These are phyloP conservation scores for Dendrobium catenatum DNA, from an alignment of 106 monocot genomes.

Conservation along the genomic window DNA sequence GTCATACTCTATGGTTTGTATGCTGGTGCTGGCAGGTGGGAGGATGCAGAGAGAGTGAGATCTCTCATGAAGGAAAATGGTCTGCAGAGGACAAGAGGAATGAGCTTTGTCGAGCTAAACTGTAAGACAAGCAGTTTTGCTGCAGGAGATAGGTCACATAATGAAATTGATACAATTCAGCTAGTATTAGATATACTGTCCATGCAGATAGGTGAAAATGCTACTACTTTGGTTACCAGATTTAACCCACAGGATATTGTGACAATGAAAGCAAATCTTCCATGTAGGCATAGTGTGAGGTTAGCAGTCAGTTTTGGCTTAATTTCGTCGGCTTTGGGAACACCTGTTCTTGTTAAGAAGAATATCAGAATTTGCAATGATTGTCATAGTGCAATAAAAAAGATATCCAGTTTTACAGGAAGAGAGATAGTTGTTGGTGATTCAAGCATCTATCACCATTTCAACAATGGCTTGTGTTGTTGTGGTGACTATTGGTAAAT, in stretches of 20 bases:
- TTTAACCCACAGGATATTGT: slow-evolving; percentile 3
- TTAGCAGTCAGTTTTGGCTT: slow-evolving; percentile 56
- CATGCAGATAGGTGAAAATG: slow-evolving; percentile 33
- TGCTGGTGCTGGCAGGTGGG: slow-evolving; percentile 52
- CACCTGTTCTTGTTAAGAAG: slow-evolving; percentile 65
- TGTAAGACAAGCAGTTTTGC: slow-evolving; percentile 36
- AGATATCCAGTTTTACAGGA: slow-evolving; percentile 43
- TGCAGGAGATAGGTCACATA: slow-evolving; percentile 56
- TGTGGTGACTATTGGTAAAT: slow-evolving; percentile 92
- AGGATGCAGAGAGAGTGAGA: slow-evolving; percentile 45
- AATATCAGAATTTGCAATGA: slow-evolving; percentile 72
- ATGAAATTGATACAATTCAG: slow-evolving; percentile 28
- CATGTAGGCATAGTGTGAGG: slow-evolving; percentile 54
- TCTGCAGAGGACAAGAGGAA: slow-evolving; percentile 32
- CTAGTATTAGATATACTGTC: slow-evolving; percentile 50
- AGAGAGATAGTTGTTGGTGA: slow-evolving; percentile 70
- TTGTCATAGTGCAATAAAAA: slow-evolving; percentile 69
- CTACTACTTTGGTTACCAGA: not conserved
- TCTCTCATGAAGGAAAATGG: slow-evolving; percentile 50
- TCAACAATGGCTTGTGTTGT: slow-evolving; percentile 58
- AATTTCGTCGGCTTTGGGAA: slow-evolving; percentile 60
- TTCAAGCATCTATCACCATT: slow-evolving; percentile 71
- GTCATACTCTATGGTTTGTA: slow-evolving; percentile 63
- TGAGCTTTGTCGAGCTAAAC: slow-evolving; percentile 40
- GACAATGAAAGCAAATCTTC: slow-evolving; percentile 20